Evolutionary conservation across 192 early-diverging fungal genomes (phyloP).

Genomic region (Jimgerdemannia flammicorona): DNA sequence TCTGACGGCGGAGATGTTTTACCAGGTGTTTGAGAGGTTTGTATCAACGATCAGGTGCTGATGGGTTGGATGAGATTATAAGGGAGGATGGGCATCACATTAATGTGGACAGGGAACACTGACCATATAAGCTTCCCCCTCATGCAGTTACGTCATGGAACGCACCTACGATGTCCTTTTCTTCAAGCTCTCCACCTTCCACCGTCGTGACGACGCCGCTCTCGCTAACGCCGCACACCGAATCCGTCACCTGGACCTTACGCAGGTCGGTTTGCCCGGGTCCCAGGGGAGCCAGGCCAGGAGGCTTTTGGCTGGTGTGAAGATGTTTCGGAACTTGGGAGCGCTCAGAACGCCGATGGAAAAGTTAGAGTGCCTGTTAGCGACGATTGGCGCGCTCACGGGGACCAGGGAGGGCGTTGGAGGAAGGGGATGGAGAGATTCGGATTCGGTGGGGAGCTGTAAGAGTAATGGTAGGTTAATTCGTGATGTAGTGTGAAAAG

Average conservation of each 20-base stretch:
- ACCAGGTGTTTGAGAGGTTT: conserved; percentile 33
- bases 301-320: conserved; percentile 27
- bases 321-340: conserved; percentile 41
- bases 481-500: too few relatives aligned
- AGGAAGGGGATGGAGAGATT: neutral
- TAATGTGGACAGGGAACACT: neutral
- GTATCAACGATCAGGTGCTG: neutral
- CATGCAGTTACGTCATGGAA: conserved; percentile 43
- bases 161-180: conserved; percentile 49
- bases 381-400: conserved; percentile 25
- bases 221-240: conserved; percentile 26
- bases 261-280: conserved; percentile 42
- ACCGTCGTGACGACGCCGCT: conserved; percentile 30
- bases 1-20: conserved; percentile 14
- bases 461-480: neutral
- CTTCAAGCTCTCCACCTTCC: conserved; percentile 42
- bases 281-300: conserved; percentile 22
- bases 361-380: conserved; percentile 38
- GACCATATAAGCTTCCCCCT: neutral
- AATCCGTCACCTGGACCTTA: conserved; percentile 37
- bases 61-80: neutral
- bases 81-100: too few relatives aligned
- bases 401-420: neutral
- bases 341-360: conserved; percentile 44
- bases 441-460: neutral